Base-by-base conservation (phyloP, 345 rosid genomes). In the Arabidopsis arenosa region DNA sequence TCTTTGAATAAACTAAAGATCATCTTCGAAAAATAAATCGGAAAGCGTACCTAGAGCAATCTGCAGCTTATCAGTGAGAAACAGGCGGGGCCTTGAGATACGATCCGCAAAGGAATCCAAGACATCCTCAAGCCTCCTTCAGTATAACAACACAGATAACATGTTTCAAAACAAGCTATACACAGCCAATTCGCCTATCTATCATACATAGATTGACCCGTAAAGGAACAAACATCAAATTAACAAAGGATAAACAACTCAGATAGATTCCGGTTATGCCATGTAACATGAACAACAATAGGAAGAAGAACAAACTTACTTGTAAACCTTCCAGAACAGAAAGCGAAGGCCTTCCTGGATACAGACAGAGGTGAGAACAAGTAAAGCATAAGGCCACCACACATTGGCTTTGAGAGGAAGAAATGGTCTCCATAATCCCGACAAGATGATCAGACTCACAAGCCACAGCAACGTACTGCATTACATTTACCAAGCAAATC, bases 71-170 rank as follows among this genome's bases (percentile, higher is more conserved):
- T 95, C 99, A 7, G 97, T 90, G 58, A 83, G 83, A 81, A 84
- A 92, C 64, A 95, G 83, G 65, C 89, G 93, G 9, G 99, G 97
- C 75, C 88, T 95, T 4, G 93, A 83, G 32, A 95, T 81, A 65
- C 91, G 88, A 76, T 95, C 99, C 55, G 99, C 99, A 86, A 92
- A 90, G 78, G 91, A 83, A 86, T 95, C 97, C 89, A 95, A 76
- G 44, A 85, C 83, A 82, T 85, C 92, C 78, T 95, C 99, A 79
- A 95, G 79, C 76, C 85, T 87, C 91, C 99, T 95, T 68, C 77
- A 80, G 53, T 47, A 30, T 5, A 40, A 47, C 37, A 78, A 60
- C 18, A 57, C 55, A 78, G 32, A 40, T 17, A 53, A 68, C 49
- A 62, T 1, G 23, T 30, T 35, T 53, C 35, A 61, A 40, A 63